phyloP scores from a whole-genome alignment of 129 eudicot species.

The Glebionis coronaria region DNA sequence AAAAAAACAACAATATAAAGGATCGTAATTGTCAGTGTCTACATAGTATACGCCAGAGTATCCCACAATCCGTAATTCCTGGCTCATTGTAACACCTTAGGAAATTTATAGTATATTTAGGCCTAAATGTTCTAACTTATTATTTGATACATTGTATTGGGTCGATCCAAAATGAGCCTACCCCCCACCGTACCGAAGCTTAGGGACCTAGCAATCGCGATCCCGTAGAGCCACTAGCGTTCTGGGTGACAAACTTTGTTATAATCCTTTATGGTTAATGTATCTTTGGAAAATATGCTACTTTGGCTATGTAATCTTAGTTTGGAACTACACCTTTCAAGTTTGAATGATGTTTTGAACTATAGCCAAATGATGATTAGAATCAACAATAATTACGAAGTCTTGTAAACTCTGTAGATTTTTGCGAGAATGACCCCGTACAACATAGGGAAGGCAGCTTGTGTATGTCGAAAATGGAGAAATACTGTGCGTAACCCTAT shows the following conservation, averaged over 20 bases:
- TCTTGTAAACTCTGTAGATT: slow-evolving; percentile 45
- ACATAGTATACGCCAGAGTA: too few species aligned
- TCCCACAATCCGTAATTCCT: too few species aligned
- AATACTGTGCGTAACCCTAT: slow-evolving; percentile 87
- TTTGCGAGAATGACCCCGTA: slow-evolving; percentile 85
- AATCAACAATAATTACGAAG: background rate
- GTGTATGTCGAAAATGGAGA: slow-evolving; percentile 98
- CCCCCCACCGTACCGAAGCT: too few species aligned
- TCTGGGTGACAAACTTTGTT: too few species aligned
- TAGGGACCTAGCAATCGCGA: too few species aligned
- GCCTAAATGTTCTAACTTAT: too few species aligned
- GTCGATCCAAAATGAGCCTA: background rate
- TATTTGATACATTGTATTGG: too few species aligned
- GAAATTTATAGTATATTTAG: too few species aligned
- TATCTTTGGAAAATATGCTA: background rate
- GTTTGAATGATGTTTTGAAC: background rate
- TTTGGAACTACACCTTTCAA: slow-evolving; percentile 5
- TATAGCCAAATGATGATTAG: background rate
- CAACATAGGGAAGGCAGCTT: slow-evolving; percentile 82
- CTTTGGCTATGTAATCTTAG: background rate
- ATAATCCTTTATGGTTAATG: background rate
- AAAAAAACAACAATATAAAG: too few species aligned
- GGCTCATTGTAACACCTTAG: too few species aligned
- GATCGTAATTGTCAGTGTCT: too few species aligned
- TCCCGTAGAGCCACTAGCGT: too few species aligned